These are phyloP conservation scores for Trametes villosa DNA, from an alignment of 768 basidiomycete genomes.

Conservation along the genomic window DNA sequence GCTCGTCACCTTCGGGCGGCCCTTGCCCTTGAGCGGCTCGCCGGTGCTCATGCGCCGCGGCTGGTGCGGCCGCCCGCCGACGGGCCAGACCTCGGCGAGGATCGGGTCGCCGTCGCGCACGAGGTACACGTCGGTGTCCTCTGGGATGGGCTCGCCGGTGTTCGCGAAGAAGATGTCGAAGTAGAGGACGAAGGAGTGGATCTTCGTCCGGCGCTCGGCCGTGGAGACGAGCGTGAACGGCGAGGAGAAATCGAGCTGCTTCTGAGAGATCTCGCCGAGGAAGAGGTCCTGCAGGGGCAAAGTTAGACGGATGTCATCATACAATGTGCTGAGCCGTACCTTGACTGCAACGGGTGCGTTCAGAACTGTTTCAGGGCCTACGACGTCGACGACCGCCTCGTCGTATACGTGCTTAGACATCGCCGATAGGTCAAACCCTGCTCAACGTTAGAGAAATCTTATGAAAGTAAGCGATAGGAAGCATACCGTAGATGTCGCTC, in stretches of 20 bases:
- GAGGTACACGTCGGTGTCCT: constrained; percentile 55
- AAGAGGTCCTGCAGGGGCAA: constrained; percentile 68
- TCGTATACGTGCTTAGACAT: constrained; percentile 79
- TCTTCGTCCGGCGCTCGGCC: constrained; percentile 60
- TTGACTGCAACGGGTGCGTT: constrained; percentile 70
- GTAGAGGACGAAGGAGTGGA: constrained; percentile 85
- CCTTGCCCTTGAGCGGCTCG: constrained; percentile 46
- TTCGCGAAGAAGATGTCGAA: constrained; percentile 93
- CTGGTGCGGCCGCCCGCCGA: constrained; percentile 66
- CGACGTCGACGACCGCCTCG: constrained; percentile 85
- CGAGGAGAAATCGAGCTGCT: constrained; percentile 80
- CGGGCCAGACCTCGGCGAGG: constrained; percentile 81
- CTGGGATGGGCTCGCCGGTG: constrained; percentile 55
- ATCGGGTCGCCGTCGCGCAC: constrained; percentile 60
- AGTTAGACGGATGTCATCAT: background rate
- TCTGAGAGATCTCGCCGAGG: constrained; percentile 61
- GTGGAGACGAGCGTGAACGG: constrained; percentile 77
- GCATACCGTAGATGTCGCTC: constrained; percentile 86
- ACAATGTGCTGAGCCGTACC: constrained; percentile 41
- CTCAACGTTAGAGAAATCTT: background rate
- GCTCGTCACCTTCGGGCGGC: constrained; percentile 56
- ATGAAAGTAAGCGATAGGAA: background rate
- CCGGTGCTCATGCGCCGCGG: constrained; percentile 62
- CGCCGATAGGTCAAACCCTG: constrained; percentile 86
- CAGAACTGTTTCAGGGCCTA: constrained; percentile 64